Percentiles rank a stretch among this genome's conserved stretches.
Evolutionary conservation across 1,284 basidiomycete genomes (phyloP).

Genomic region (Papiliotrema terrestris): DNA sequence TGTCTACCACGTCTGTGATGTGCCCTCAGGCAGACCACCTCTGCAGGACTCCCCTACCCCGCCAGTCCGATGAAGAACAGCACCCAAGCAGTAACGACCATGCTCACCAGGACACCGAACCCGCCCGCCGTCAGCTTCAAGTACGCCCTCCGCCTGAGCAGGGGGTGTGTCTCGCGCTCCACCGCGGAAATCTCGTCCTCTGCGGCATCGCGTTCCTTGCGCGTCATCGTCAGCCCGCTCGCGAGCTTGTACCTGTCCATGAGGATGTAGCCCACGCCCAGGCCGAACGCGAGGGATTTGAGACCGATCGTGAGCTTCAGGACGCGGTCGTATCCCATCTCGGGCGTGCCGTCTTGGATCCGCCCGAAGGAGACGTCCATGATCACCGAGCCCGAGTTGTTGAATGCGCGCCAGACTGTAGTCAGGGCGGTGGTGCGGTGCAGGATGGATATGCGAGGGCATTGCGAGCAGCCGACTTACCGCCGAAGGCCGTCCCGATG

Average conservation of each 20-base stretch:
- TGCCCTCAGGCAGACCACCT: no score
- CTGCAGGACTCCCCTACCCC: not conserved
- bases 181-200: not conserved
- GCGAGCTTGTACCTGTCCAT: slow-evolving; percentile 15
- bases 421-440: not conserved
- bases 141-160: not conserved
- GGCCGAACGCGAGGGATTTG: slow-evolving; percentile 27
- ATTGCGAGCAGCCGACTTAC: not conserved
- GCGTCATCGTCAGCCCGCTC: slow-evolving; percentile 13
- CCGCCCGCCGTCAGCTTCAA: not conserved
- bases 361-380: slow-evolving; percentile 26
- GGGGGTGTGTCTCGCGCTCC: not conserved
- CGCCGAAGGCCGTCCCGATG: slow-evolving; percentile 34
- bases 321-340: slow-evolving; percentile 20
- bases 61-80: not conserved
- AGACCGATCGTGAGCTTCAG: slow-evolving; percentile 27
- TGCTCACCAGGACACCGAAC: not conserved
- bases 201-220: slow-evolving; percentile 1
- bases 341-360: slow-evolving; percentile 26
- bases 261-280: slow-evolving; percentile 25
- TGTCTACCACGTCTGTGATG: no score
- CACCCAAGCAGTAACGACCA: not conserved
- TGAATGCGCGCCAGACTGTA: slow-evolving; percentile 25
- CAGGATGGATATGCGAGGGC: no score
- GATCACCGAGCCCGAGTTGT: slow-evolving; percentile 8